Conservation (phyloP, 2,329 filamentous ascomycete species). For the Aspergillus latus region DNA sequence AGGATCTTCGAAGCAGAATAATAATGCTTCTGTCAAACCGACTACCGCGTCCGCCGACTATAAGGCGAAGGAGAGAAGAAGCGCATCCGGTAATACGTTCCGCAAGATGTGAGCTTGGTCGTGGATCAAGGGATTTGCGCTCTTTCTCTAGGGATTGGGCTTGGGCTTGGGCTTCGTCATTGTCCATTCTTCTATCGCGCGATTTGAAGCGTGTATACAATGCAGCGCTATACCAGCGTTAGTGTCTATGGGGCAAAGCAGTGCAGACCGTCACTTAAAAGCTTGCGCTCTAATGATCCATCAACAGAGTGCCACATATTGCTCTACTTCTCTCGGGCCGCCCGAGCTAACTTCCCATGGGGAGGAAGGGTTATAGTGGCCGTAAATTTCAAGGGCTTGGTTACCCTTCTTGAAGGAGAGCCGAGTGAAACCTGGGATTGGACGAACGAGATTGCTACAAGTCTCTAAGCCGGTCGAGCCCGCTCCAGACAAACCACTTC, state of each 20-base stretch:
- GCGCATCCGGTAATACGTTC: slow-evolving; percentile 52
- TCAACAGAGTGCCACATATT: neutral
- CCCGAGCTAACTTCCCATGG: too few species aligned
- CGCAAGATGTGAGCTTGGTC: slow-evolving; percentile 41
- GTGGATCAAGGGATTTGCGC: neutral
- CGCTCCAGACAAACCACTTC: neutral
- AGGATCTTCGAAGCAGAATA: slow-evolving; percentile 26
- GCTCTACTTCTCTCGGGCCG: neutral
- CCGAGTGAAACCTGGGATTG: too few species aligned
- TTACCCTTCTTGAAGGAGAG: too few species aligned
- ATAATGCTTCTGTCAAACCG: neutral
- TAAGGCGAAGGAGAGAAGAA: slow-evolving; percentile 46
- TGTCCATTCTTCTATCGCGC: neutral
- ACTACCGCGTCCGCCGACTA: slow-evolving; percentile 26
- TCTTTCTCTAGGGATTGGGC: neutral
- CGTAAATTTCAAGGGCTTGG: too few species aligned
- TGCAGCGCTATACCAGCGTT: neutral
- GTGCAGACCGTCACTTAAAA: neutral
- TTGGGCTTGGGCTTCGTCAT: neutral
- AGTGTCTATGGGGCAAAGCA: neutral
- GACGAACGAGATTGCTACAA: too few species aligned
- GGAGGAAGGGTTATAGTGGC: neutral
- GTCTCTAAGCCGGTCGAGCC: too few species aligned
- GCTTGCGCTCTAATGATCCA: neutral
- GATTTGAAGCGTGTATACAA: neutral